Conservation (phyloP, 73 alveolate species). For the Paramecium bursaria region DNA sequence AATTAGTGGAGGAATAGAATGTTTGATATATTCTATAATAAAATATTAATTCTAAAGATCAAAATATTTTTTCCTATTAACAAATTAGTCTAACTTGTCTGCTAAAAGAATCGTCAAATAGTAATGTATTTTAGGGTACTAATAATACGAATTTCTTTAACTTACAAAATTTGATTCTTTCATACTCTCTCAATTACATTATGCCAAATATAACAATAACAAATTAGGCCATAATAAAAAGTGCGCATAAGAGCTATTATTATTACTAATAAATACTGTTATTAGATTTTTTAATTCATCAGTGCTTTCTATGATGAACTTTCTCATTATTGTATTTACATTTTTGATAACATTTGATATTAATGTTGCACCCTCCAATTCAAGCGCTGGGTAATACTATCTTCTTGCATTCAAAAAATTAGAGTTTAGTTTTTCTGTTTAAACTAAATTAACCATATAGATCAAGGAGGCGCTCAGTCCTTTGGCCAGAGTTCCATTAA, state of each 20-base stretch:
- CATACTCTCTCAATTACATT: neutral
- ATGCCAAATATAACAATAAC: neutral
- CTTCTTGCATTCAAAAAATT: neutral
- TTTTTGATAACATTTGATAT: neutral
- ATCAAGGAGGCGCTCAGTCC: conserved; percentile 14
- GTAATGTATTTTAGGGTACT: conserved; percentile 20
- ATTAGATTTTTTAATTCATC: neutral
- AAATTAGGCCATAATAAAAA: neutral
- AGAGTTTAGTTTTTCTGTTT: neutral
- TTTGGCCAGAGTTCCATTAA: neutral
- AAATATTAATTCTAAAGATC: too few relatives aligned
- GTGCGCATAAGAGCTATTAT: neutral
- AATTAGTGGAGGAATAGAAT: too few relatives aligned
- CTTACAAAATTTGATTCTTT: neutral
- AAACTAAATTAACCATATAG: conserved; percentile 10
- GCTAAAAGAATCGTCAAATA: conserved; percentile 28
- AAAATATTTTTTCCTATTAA: too few relatives aligned
- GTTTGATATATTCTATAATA: too few relatives aligned
- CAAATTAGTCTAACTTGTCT: conserved; percentile 51
- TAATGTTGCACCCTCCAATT: conserved; percentile 53
- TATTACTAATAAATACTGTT: neutral
- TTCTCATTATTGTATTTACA: neutral
- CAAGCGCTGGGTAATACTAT: conserved; percentile 19
- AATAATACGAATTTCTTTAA: neutral
- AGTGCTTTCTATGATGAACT: neutral